A percentile compares a stretch with the other conserved stretches of the same genome.
phyloP scores from a whole-genome alignment of 2,329 filamentous ascomycete species.

The Dryadomyces quercivorus region DNA sequence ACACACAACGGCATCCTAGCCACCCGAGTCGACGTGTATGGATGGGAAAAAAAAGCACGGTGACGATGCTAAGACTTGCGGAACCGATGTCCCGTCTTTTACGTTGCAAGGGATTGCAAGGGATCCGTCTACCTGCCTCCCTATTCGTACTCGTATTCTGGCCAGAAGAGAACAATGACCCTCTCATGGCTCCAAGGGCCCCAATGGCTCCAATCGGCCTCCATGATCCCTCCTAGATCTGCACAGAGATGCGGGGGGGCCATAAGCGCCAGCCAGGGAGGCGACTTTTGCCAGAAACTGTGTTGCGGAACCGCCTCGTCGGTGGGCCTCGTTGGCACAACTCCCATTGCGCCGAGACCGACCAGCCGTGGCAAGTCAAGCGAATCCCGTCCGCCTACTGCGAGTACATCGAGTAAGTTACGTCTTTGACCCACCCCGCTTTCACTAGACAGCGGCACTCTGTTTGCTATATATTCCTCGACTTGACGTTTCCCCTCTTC shows the following conservation, averaged over 20 bases:
- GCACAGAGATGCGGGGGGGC: neutral
- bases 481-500: neutral
- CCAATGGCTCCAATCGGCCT: neutral
- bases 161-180: too few species aligned
- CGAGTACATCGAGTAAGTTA: neutral
- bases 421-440: neutral
- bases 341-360: neutral
- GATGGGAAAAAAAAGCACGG: neutral
- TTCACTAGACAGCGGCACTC: neutral
- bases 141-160: too few species aligned
- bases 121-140: too few species aligned
- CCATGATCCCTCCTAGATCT: neutral
- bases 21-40: too few species aligned
- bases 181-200: too few species aligned
- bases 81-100: neutral
- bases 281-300: neutral
- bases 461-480: neutral
- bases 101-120: too few species aligned
- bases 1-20: too few species aligned
- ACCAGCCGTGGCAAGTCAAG: neutral
- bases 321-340: neutral
- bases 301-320: neutral
- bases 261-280: neutral
- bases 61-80: neutral
- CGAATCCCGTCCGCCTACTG: neutral